Conservation (phyloP, 306 rosid species). For the Gastrolobium villosum region DNA sequence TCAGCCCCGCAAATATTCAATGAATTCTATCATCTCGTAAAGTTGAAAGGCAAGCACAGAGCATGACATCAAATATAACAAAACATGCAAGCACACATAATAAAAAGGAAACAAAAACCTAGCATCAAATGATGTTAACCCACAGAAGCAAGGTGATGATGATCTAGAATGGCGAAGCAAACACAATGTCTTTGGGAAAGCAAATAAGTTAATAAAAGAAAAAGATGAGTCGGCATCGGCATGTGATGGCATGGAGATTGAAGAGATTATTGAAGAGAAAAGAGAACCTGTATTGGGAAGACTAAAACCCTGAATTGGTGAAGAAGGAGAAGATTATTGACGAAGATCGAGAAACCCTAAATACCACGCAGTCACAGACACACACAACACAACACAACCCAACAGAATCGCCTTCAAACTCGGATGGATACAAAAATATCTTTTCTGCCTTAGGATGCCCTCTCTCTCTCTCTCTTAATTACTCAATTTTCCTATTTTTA, state of each 20-base stretch:
- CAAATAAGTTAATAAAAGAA: not conserved
- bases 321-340: conserved; percentile 25
- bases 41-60: not conserved
- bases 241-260: not conserved
- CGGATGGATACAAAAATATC: conserved; percentile 54
- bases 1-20: conserved; percentile 6
- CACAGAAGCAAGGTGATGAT: not conserved
- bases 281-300: conserved; percentile 33
- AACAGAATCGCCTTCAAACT: conserved; percentile 45
- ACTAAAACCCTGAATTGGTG: conserved; percentile 47
- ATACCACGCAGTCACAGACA: conserved; percentile 37
- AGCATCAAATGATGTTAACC: not conserved
- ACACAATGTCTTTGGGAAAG: not conserved
- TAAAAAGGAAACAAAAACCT: not conserved
- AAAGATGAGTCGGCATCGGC: not conserved
- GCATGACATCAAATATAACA: no score
- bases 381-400: conserved; percentile 31
- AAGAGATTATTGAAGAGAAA: not conserved
- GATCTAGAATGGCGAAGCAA: conserved; percentile 10
- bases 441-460: conserved; percentile 37
- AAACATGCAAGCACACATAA: not conserved
- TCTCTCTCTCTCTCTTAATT: conserved; percentile 18
- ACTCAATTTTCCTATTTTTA: not conserved
- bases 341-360: conserved; percentile 52
- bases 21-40: not conserved